Evolutionary conservation across 257 asterid genomes (phyloP).

Genomic region (Echium plantagineum): DNA sequence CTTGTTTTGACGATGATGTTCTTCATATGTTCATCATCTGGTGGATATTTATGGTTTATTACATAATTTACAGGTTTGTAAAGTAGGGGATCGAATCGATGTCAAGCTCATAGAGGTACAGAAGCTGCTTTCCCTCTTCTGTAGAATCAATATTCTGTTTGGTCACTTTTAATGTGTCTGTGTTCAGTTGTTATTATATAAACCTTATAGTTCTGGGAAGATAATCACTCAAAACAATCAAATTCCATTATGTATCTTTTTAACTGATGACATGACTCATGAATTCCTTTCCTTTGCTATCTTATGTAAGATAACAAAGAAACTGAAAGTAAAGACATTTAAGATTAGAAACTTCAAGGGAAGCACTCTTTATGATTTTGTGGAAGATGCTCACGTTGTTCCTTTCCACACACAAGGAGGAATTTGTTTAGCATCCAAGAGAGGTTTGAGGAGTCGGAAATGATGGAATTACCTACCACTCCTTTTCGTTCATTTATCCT

Average conservation of each 20-base stretch:
- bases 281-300: not conserved
- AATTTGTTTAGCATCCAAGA: too few species aligned
- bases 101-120: slow-evolving; percentile 92
- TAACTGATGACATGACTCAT: not conserved
- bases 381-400: too few species aligned
- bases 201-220: not conserved
- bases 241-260: not conserved
- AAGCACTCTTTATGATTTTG: too few species aligned
- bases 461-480: too few species aligned
- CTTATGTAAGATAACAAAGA: not conserved
- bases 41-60: slow-evolving; percentile 15
- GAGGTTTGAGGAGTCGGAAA: too few species aligned
- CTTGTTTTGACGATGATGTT: slow-evolving; percentile 8
- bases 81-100: slow-evolving; percentile 90
- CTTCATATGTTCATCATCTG: slow-evolving; percentile 5
- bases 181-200: slow-evolving; percentile 1
- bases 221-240: not conserved
- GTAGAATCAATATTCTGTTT: slow-evolving; percentile 2
- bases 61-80: slow-evolving; percentile 45
- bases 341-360: too few species aligned
- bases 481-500: too few species aligned
- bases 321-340: not conserved
- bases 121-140: slow-evolving; percentile 11
- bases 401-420: too few species aligned
- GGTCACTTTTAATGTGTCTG: slow-evolving; percentile 1